Evolutionary conservation across 805 yeast genomes (phyloP), one percentile per base, ranked within the genome.

Genomic region (Lipomyces sp.): DNA sequence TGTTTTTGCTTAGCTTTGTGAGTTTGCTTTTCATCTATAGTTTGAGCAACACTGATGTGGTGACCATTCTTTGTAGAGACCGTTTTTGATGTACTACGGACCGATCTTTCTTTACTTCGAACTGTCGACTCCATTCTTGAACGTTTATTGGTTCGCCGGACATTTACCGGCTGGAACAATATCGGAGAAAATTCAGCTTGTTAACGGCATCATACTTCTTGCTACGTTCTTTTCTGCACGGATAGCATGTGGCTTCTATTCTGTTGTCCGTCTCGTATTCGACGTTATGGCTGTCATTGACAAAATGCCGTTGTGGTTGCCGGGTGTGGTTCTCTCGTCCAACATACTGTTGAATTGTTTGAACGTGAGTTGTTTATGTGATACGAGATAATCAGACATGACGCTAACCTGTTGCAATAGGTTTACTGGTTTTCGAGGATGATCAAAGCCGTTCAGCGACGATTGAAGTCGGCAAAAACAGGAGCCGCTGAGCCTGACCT

Each of bases 51-150:
- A 35, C 29, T 37, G 29, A 45, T 24, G 24, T 29, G 18, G 13
- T 35, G 11, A 57, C 10, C 30, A 35, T 30, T 35, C 15, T 24
- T 29, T 42, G n/a, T 55, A 65, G 66, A 76, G 81, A 39, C 97
- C 97, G 2, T 90, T 87, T 77, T 85, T 91, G 75, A 86, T 88
- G 77, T 89, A 92, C 60, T 89, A 90, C 86, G 84, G 90, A 34
- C 94, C 97, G 0, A 86, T 88, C 29, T 95, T 93, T 76, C 82
- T 95, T 73, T 76, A 90, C 59, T 95, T 90, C 77, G 99, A 95
- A 79, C 83, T 90, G 53, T 89, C 96, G 57, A 90, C 98, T 1
- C 98, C 98, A 7, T 95, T 95, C 78, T 97, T 95, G 69, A 96
- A 95, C 78, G 77, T 90, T 75, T 91, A 95, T 77, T 95, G 98